Conservation (phyloP, 768 basidiomycete species). For the Tephrocybe sp. region DNA sequence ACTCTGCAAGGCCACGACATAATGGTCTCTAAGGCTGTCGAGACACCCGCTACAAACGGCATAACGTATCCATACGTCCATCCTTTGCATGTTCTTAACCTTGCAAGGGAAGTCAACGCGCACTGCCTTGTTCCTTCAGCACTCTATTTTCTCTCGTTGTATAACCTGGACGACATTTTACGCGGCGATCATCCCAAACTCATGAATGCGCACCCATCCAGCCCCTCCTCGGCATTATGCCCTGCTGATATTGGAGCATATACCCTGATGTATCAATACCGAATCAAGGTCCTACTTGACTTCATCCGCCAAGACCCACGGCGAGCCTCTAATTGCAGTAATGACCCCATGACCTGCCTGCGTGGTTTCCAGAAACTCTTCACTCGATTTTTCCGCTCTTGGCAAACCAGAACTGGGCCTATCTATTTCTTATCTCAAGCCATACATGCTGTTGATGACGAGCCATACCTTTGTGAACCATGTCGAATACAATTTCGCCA, state of each 20-base stretch:
- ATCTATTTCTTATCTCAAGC: slow-evolving; percentile 55
- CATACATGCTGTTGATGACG: slow-evolving; percentile 34
- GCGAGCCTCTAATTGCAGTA: slow-evolving; percentile 28
- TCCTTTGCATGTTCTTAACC: slow-evolving; percentile 56
- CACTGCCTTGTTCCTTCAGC: slow-evolving; percentile 48
- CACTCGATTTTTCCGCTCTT: slow-evolving; percentile 44
- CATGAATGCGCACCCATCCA: slow-evolving; percentile 44
- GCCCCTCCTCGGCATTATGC: slow-evolving; percentile 44
- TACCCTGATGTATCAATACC: slow-evolving; percentile 58
- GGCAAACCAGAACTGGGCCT: slow-evolving; percentile 51
- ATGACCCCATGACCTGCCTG: slow-evolving; percentile 28
- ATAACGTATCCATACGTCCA: slow-evolving; percentile 60
- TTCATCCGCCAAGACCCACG: slow-evolving; percentile 43
- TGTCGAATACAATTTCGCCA: slow-evolving; percentile 44
- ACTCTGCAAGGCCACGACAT: slow-evolving; percentile 56
- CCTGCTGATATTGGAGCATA: slow-evolving; percentile 46
- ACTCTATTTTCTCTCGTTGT: slow-evolving; percentile 59
- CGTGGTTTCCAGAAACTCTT: slow-evolving; percentile 43
- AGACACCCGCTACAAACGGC: slow-evolving; percentile 37
- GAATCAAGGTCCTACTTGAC: slow-evolving; percentile 44
- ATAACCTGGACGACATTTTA: slow-evolving; percentile 49
- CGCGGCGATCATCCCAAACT: slow-evolving; percentile 56
- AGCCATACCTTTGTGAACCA: slow-evolving; percentile 38
- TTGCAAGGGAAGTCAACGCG: slow-evolving; percentile 51
- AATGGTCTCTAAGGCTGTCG: slow-evolving; percentile 52